Evolutionary conservation across 805 yeast genomes (phyloP).

Genomic region (Candida germanica): DNA sequence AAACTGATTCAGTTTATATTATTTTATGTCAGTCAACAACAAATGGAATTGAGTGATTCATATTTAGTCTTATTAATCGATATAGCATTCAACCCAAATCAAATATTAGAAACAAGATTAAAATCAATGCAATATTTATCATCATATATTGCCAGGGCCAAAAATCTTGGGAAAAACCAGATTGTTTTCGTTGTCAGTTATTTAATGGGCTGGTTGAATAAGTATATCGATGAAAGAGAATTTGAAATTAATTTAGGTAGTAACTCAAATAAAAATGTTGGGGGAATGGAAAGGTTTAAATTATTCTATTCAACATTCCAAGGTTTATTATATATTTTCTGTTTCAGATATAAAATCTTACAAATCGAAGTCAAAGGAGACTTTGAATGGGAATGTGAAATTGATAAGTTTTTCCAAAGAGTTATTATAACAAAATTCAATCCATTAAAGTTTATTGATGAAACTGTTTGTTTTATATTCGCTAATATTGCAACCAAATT

Average conservation of each 20-base stretch:
- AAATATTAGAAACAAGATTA: constrained; percentile 69
- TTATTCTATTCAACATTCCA: constrained; percentile 89
- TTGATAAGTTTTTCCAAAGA: constrained; percentile 85
- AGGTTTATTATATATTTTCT: constrained; percentile 84
- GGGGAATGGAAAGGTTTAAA: constrained; percentile 89
- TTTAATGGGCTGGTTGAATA: constrained; percentile 77
- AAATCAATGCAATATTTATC: constrained; percentile 91
- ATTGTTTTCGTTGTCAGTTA: constrained; percentile 79
- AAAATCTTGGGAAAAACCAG: constrained; percentile 65
- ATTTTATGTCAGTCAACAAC: constrained; percentile 78
- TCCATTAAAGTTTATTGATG: constrained; percentile 90
- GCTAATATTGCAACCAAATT: constrained; percentile 89
- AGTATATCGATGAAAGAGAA: constrained; percentile 82
- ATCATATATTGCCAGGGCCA: constrained; percentile 86
- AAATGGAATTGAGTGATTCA: constrained; percentile 80
- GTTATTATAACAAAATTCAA: constrained; percentile 84
- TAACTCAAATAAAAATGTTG: constrained; percentile 21
- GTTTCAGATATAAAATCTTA: constrained; percentile 73
- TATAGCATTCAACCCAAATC: constrained; percentile 68
- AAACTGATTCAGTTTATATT: constrained; percentile 81
- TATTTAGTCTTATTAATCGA: constrained; percentile 80
- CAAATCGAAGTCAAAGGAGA: constrained; percentile 18
- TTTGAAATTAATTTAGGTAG: constrained; percentile 50
- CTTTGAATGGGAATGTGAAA: constrained; percentile 66
- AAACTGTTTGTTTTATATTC: constrained; percentile 88